phyloP scores from a whole-genome alignment of 352 stramenopile genomes.

The Blastocystis sp. region DNA sequence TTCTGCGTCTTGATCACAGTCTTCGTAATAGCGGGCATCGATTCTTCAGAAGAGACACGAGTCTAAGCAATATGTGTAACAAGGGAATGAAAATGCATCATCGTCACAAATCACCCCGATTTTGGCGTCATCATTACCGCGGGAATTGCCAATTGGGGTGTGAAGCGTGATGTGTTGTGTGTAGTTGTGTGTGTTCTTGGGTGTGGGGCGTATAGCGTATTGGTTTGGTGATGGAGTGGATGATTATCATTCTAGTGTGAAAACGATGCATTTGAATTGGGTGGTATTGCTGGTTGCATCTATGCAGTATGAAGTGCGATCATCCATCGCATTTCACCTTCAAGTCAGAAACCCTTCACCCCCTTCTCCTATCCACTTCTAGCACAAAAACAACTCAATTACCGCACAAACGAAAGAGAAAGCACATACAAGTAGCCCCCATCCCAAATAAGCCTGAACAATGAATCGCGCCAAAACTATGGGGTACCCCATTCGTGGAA shows the following conservation, averaged over 20 bases:
- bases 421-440: not conserved
- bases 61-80: not conserved
- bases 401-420: not conserved
- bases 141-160: not conserved
- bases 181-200: too few species aligned
- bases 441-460: not conserved
- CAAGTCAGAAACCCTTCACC: not conserved
- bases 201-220: too few species aligned
- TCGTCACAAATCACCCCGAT: conserved; percentile 18
- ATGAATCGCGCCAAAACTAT: not conserved
- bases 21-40: not conserved
- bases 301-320: not conserved
- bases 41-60: conserved; percentile 11
- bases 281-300: not conserved
- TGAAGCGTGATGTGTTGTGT: too few species aligned
- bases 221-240: too few species aligned
- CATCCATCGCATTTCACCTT: not conserved
- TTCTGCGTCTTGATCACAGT: conserved; percentile 55
- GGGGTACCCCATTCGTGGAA: not conserved
- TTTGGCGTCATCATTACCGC: not conserved
- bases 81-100: conserved; percentile 53
- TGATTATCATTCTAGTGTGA: too few species aligned
- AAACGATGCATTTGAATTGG: too few species aligned
- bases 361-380: not conserved
- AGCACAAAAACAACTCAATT: not conserved